Percentiles rank a stretch among this genome's conserved stretches.
Conservation (phyloP, 2,329 filamentous ascomycete species). For the Sarocladiaceae sp. region DNA sequence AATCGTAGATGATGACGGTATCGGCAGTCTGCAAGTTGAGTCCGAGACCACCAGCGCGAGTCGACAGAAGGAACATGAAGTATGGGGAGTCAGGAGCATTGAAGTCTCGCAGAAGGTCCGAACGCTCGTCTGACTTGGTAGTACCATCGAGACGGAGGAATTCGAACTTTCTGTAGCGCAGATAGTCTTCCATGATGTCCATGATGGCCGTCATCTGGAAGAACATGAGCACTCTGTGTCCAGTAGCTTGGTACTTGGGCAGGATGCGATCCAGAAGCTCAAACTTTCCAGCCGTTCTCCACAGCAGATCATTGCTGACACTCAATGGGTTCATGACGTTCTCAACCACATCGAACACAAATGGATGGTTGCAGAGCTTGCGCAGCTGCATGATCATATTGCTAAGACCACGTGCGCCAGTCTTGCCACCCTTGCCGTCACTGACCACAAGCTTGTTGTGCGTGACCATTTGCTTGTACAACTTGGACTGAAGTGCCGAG, state of each 20-base stretch:
- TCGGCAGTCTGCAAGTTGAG: slow-evolving; percentile 96
- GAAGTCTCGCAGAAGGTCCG: slow-evolving; percentile 82
- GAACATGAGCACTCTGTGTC: slow-evolving; percentile 97
- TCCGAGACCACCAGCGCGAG: slow-evolving; percentile 94
- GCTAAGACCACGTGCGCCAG: slow-evolving; percentile 87
- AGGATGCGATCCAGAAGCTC: slow-evolving; percentile 88
- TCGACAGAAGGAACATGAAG: slow-evolving; percentile 98
- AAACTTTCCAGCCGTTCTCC: slow-evolving; percentile 96
- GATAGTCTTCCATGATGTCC: slow-evolving; percentile 99
- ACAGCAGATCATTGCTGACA: slow-evolving; percentile 86
- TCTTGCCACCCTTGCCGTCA: slow-evolving; percentile 93
- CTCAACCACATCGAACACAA: slow-evolving; percentile 96
- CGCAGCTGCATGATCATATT: slow-evolving; percentile 99
- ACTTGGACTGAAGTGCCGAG: slow-evolving; percentile 84
- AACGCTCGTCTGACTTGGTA: slow-evolving; percentile 96
- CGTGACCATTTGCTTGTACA: slow-evolving; percentile 96
- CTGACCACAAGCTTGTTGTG: slow-evolving; percentile 93
- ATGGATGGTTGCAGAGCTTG: slow-evolving; percentile 98
- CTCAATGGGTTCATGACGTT: slow-evolving; percentile 93
- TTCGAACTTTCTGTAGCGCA: slow-evolving; percentile 75
- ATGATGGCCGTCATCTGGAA: slow-evolving; percentile 99
- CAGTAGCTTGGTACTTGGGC: slow-evolving; percentile 87
- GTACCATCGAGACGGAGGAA: slow-evolving; percentile 94
- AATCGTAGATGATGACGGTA: slow-evolving; percentile 99
- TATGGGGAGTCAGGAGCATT: slow-evolving; percentile 88